A percentile compares a stretch with the other conserved stretches of the same genome.
Evolutionary conservation across 2,329 filamentous ascomycete genomes (phyloP).

Genomic region (Leptographium galeiforme): DNA sequence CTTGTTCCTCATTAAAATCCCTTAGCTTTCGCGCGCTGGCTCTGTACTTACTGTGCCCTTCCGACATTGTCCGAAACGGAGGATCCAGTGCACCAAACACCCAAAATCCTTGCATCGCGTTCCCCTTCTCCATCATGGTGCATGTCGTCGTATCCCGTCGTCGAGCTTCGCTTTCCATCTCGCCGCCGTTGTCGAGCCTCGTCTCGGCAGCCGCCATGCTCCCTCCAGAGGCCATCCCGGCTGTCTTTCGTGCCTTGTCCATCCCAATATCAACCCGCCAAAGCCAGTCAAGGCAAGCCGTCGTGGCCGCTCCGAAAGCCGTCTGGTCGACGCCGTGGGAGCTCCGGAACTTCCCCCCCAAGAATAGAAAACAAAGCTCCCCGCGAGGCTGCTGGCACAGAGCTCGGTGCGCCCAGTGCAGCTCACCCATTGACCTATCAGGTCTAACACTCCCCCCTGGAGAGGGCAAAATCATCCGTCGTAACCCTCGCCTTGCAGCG

Average conservation of each 20-base stretch:
- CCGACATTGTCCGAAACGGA: conserved; percentile 4
- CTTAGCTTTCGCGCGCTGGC: not conserved
- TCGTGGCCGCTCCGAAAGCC: too few relatives aligned
- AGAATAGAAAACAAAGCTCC: not conserved
- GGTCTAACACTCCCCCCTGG: not conserved
- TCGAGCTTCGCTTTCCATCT: not conserved
- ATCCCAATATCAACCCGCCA: too few relatives aligned
- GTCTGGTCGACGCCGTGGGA: not conserved
- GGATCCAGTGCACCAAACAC: not conserved
- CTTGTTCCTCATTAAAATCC: not conserved
- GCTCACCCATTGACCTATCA: conserved; percentile 1
- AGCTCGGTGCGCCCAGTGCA: not conserved
- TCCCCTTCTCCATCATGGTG: not conserved
- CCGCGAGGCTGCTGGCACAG: not conserved
- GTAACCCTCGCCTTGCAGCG: not conserved
- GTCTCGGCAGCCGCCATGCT: not conserved
- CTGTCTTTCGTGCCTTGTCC: not conserved
- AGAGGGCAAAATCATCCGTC: not conserved
- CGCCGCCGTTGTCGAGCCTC: not conserved
- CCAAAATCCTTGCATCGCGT: not conserved
- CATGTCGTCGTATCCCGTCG: not conserved
- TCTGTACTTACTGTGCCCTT: not conserved
- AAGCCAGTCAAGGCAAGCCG: too few relatives aligned
- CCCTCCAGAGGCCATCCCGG: not conserved
- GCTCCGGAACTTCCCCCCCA: conserved; percentile 2